These are phyloP conservation scores for Chaetomium sp. DNA, from an alignment of 2,329 filamentous ascomycete genomes.

Conservation along the genomic window DNA sequence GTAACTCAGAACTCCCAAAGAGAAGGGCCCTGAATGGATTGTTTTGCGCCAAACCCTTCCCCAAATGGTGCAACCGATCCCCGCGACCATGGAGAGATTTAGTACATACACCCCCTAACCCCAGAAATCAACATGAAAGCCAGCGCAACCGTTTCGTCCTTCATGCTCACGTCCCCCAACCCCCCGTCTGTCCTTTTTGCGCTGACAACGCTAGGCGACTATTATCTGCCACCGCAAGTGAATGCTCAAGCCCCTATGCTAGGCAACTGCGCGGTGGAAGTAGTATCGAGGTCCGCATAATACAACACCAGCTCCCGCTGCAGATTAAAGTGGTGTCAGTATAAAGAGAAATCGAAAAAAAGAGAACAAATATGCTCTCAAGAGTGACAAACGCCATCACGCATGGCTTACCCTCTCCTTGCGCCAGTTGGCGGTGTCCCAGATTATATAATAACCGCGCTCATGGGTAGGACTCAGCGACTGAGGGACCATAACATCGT, in stretches of 20 bases:
- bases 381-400: background rate
- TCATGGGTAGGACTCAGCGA: slow-evolving; percentile 53
- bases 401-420: slow-evolving; percentile 48
- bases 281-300: slow-evolving; percentile 48
- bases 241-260: slow-evolving; percentile 11
- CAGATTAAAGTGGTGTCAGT: slow-evolving; percentile 4
- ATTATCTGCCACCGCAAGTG: too few relatives aligned
- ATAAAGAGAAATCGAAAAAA: slow-evolving; percentile 15
- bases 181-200: too few relatives aligned
- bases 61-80: too few relatives aligned
- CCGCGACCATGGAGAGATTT: too few relatives aligned
- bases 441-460: slow-evolving; percentile 60
- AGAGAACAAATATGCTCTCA: background rate
- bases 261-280: slow-evolving; percentile 6
- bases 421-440: slow-evolving; percentile 56
- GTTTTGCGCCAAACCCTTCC: too few relatives aligned
- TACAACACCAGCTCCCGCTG: slow-evolving; percentile 56
- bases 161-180: too few relatives aligned
- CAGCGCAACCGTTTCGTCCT: too few relatives aligned
- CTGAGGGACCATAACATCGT: slow-evolving; percentile 58
- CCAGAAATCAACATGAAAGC: too few relatives aligned
- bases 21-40: too few relatives aligned
- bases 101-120: too few relatives aligned
- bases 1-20: too few relatives aligned
- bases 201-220: too few relatives aligned